Percentiles rank a stretch among this genome's conserved stretches.
Conservation (phyloP, 371 early-diverging fungal genomes). For the Rhizopus microsporus region DNA sequence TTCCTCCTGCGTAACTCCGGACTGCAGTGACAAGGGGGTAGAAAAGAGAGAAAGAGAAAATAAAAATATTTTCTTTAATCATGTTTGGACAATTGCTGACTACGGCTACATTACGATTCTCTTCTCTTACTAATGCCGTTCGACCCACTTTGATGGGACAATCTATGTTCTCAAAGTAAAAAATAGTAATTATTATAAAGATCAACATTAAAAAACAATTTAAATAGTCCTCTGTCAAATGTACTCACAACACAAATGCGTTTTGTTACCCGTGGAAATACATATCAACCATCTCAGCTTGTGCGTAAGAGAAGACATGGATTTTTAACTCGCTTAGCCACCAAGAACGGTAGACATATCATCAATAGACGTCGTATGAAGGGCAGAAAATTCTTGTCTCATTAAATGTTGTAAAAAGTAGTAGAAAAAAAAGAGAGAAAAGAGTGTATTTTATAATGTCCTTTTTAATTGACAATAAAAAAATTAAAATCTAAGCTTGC, state of each 20-base stretch:
- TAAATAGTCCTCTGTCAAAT: conserved; percentile 19
- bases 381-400: conserved; percentile 84
- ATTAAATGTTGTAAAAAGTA: conserved; percentile 44
- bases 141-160: conserved; percentile 17
- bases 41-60: neutral
- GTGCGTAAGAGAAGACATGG: conserved; percentile 93
- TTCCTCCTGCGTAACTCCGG: no score
- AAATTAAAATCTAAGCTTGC: conserved; percentile 95
- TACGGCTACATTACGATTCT: conserved; percentile 15
- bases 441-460: neutral
- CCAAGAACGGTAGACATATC: conserved; percentile 78
- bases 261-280: conserved; percentile 81
- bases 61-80: conserved; percentile 4
- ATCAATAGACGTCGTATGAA: conserved; percentile 77
- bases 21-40: neutral
- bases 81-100: conserved; percentile 27
- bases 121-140: conserved; percentile 9
- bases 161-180: conserved; percentile 16
- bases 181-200: conserved; percentile 8
- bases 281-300: conserved; percentile 91
- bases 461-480: conserved; percentile 7
- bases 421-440: no score
- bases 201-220: conserved; percentile 13
- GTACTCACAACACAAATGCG: conserved; percentile 59
- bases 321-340: conserved; percentile 81